phyloP scores from a whole-genome alignment of 2,329 filamentous ascomycete genomes.

The Torrubiella hemipterigena region DNA sequence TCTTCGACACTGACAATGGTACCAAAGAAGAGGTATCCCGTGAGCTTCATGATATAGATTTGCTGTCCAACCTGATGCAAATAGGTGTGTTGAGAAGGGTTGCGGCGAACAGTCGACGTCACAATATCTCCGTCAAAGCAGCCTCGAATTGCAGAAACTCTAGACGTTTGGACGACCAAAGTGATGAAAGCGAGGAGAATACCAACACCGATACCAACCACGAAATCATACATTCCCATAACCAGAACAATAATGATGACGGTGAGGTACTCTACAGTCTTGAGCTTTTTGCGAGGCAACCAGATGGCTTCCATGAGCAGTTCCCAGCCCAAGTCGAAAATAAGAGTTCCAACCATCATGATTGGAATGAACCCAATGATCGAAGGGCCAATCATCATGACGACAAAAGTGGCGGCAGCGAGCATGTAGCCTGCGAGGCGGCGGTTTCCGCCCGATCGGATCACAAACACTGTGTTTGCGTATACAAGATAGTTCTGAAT shows the following conservation, averaged over 20 bases:
- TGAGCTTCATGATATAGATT: constrained; percentile 82
- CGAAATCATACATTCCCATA: constrained; percentile 96
- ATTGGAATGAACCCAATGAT: constrained; percentile 92
- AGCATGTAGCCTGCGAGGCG: constrained; percentile 78
- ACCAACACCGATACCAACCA: constrained; percentile 83
- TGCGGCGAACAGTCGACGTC: constrained; percentile 83
- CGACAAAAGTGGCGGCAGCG: constrained; percentile 63
- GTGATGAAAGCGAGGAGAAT: constrained; percentile 86
- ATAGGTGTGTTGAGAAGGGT: constrained; percentile 79
- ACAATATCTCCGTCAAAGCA: constrained; percentile 85
- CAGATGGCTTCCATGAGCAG: constrained; percentile 80
- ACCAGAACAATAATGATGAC: constrained; percentile 82
- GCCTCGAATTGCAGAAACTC: constrained; percentile 76
- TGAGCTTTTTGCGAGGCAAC: constrained; percentile 78
- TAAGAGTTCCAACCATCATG: constrained; percentile 91
- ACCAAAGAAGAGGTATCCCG: constrained; percentile 95
- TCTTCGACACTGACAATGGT: constrained; percentile 94
- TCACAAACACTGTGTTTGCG: constrained; percentile 94
- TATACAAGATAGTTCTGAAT: constrained; percentile 97
- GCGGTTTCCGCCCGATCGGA: constrained; percentile 79
- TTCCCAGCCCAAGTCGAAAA: constrained; percentile 91
- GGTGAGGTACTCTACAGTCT: constrained; percentile 78
- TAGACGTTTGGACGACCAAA: constrained; percentile 82
- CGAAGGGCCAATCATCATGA: constrained; percentile 75
- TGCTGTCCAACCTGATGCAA: constrained; percentile 76